Evolutionary conservation across 2,329 filamentous ascomycete genomes (phyloP).

Genomic region (Pochonia chlamydosporia): DNA sequence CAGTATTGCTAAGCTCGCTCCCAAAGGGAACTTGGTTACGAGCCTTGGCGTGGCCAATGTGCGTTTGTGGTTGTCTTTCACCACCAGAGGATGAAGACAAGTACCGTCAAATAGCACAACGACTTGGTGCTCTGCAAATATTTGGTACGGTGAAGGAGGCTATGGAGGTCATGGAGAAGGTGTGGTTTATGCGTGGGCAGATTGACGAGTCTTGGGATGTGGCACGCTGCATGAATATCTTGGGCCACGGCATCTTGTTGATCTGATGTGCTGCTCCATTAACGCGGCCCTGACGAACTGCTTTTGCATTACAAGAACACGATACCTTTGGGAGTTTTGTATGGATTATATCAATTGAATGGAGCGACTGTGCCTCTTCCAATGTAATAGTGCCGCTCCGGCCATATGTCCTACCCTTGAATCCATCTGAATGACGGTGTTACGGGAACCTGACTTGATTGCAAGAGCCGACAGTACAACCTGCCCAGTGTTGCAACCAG

Average conservation of each 20-base stretch:
- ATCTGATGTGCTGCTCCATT: slow-evolving; percentile 20
- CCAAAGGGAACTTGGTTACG: slow-evolving; percentile 25
- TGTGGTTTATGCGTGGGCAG: slow-evolving; percentile 34
- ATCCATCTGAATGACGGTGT: no score
- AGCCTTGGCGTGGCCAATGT: slow-evolving; percentile 35
- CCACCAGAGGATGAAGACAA: slow-evolving; percentile 32
- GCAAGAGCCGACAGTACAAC: no score
- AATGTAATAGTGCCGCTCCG: no score
- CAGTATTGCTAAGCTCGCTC: slow-evolving; percentile 26
- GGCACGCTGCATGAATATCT: slow-evolving; percentile 34
- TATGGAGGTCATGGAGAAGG: slow-evolving; percentile 38
- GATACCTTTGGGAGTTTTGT: no score
- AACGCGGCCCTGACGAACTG: no score
- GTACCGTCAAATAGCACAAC: slow-evolving; percentile 34
- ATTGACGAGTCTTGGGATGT: slow-evolving; percentile 40
- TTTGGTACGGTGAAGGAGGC: slow-evolving; percentile 41
- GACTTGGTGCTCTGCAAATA: slow-evolving; percentile 35
- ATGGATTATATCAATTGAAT: no score
- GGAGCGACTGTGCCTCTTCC: no score
- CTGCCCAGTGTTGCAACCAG: no score
- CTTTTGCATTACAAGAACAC: no score
- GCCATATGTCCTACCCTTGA: no score
- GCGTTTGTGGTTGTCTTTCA: slow-evolving; percentile 35
- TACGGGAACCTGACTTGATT: no score
- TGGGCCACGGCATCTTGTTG: slow-evolving; percentile 33